These are phyloP conservation scores for Talaromyces amestolkiae DNA, from an alignment of 2,329 filamentous ascomycete species.

Conservation along the genomic window DNA sequence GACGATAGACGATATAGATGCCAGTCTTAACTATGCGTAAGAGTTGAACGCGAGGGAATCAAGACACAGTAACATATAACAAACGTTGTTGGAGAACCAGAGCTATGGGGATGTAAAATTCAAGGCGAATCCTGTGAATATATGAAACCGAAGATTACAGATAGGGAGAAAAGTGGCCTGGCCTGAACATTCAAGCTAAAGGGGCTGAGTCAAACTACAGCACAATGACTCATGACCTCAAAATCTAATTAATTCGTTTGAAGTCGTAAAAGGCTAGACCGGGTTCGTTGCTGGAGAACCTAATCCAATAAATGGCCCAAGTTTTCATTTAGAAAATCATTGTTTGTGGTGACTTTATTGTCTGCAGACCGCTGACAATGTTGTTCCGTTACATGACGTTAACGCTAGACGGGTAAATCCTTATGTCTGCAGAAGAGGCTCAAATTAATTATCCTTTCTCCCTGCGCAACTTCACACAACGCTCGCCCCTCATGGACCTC, in stretches of 20 bases:
- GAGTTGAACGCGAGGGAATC: neutral
- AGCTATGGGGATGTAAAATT: neutral
- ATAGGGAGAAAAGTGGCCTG: neutral
- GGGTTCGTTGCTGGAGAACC: no score
- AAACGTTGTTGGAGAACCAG: neutral
- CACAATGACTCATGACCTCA: neutral
- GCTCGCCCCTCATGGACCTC: neutral
- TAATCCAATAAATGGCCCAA: no score
- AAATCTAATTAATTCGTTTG: neutral
- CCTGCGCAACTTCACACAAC: neutral
- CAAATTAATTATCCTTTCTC: neutral
- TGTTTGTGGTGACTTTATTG: no score
- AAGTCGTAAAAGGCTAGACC: no score
- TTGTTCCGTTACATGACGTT: neutral
- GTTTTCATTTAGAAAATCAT: no score
- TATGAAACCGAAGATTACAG: neutral
- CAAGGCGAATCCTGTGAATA: neutral
- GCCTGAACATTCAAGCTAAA: neutral
- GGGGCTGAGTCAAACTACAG: neutral
- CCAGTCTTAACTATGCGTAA: neutral
- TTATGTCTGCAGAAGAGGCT: neutral
- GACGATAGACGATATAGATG: neutral
- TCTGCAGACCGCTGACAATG: no score
- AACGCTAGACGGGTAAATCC: constrained; percentile 9
- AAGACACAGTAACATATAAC: neutral